These are phyloP conservation scores for Candida krabiensis DNA, from an alignment of 805 yeast genomes.

Conservation along the genomic window DNA sequence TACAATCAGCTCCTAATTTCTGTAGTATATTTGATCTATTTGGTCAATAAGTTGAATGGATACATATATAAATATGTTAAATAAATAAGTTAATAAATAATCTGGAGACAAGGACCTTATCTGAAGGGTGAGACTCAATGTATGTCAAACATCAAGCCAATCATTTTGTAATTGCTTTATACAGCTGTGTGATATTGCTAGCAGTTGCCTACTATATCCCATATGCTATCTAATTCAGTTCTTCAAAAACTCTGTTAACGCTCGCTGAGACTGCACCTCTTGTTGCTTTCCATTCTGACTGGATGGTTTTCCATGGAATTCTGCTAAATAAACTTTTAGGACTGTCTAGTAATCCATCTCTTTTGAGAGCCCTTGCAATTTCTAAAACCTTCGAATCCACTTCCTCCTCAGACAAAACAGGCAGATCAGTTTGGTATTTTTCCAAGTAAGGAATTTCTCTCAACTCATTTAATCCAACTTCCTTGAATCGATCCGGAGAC, in stretches of 20 bases:
- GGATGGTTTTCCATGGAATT: conserved; percentile 36
- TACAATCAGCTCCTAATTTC: too few species aligned
- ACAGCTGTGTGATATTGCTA: too few species aligned
- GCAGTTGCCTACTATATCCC: too few species aligned
- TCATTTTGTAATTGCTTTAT: too few species aligned
- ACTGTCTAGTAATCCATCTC: conserved; percentile 24
- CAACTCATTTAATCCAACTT: conserved; percentile 37
- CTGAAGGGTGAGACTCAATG: too few species aligned
- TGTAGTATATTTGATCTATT: too few species aligned
- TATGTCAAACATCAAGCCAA: too few species aligned
- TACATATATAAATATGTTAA: conserved; percentile 1
- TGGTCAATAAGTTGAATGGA: too few species aligned
- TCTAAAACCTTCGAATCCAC: conserved; percentile 31
- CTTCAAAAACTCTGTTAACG: conserved; percentile 28
- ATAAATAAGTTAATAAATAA: conserved; percentile 1
- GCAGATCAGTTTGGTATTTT: conserved; percentile 34
- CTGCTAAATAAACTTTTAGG: conserved; percentile 29
- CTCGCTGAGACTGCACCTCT: conserved; percentile 29
- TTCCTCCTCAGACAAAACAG: conserved; percentile 38
- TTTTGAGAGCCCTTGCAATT: conserved; percentile 29
- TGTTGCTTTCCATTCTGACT: conserved; percentile 38
- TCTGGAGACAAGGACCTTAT: too few species aligned
- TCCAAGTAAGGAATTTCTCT: conserved; percentile 37
- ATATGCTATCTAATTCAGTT: too few species aligned
- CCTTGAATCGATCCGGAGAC: conserved; percentile 41